Percentiles rank a stretch among this genome's conserved stretches.
phyloP scores from a whole-genome alignment of 1,284 basidiomycete genomes.

The Mycosarcoma mackinlayi region DNA sequence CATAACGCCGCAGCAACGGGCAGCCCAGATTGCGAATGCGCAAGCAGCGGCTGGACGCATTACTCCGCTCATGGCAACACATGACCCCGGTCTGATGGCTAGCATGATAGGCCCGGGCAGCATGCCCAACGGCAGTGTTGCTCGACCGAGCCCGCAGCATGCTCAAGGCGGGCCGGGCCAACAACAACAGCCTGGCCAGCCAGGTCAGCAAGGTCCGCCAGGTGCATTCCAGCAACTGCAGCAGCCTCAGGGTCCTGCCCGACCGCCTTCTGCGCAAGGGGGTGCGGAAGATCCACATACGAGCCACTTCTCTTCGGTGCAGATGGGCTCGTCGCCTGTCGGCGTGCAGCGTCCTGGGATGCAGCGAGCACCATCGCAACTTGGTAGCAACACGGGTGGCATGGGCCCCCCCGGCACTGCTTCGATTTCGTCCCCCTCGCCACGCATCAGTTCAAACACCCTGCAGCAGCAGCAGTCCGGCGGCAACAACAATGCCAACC shows the following conservation, averaged over 20 bases:
- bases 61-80: conserved; percentile 59
- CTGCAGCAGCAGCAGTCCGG: conserved; percentile 20
- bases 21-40: conserved; percentile 48
- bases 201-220: conserved; percentile 19
- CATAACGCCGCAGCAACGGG: conserved; percentile 49
- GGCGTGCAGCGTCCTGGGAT: conserved; percentile 42
- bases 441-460: conserved; percentile 33
- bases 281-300: conserved; percentile 33
- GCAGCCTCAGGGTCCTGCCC: conserved; percentile 26
- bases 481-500: conserved; percentile 17
- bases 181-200: conserved; percentile 36
- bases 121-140: conserved; percentile 38
- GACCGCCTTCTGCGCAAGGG: conserved; percentile 41
- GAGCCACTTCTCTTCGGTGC: conserved; percentile 37
- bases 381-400: conserved; percentile 35
- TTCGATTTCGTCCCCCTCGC: conserved; percentile 51
- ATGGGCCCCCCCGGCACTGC: conserved; percentile 54
- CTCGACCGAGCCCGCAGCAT: conserved; percentile 30
- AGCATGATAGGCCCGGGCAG: conserved; percentile 56
- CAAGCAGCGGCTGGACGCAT: conserved; percentile 49
- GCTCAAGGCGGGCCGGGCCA: conserved; percentile 41
- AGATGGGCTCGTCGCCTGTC: conserved; percentile 52
- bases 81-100: conserved; percentile 58
- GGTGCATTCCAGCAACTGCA: conserved; percentile 32
- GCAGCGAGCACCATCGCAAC: conserved; percentile 40